Evolutionary conservation across 345 rosid species (phyloP), one percentile per base, ranked within the genome.

Genomic region (Excoecaria cochinchinensis): DNA sequence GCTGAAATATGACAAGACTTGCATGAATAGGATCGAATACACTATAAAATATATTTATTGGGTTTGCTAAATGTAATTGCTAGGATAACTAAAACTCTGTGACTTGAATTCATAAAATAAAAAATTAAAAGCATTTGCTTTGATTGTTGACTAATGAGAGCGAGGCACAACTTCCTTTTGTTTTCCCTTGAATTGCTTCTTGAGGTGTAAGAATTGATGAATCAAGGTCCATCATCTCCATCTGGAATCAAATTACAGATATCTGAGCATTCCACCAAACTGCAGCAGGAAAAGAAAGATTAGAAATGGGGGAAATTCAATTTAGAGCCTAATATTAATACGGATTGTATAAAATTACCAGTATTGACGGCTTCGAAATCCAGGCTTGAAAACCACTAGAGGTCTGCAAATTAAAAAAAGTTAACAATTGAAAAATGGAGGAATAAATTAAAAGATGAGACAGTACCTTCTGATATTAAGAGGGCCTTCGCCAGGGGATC

Each of bases 261-360:
- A 73, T 92, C 97, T 0, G 92, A 92, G 79, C 99, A 95, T 80
- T 92, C 97, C 76, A 92, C 95, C 90, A 92, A 82, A 79, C 97
- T 95, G 90, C 85, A 22, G 11, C 15, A 52, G 58, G 19, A 6
- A 56, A 47, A 6, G 5, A 19, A n/a, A 44, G 21, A 46, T 1
- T 6, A 47, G 4, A 17, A 24, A 40, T 7, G 17, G 14, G 9
- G 8, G 22, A 42, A 17, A 12, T 42, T 39, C 19, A 36, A 0
- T 8, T 58, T 36, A 21, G 13, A 58, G 31, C 31, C 31, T 31
- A 31, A 31, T 31, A 31, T 31, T 31, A 31, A 31, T 31, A 31
- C 31, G 39, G 25, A 59, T 59, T 8, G 25, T 5, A 67, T 39
- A 63, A 62, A 4, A 16, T 31, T 84, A 87, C 98, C 96, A 94